phyloP scores from a whole-genome alignment of 768 basidiomycete species.

The Tricholoma saponaceum region DNA sequence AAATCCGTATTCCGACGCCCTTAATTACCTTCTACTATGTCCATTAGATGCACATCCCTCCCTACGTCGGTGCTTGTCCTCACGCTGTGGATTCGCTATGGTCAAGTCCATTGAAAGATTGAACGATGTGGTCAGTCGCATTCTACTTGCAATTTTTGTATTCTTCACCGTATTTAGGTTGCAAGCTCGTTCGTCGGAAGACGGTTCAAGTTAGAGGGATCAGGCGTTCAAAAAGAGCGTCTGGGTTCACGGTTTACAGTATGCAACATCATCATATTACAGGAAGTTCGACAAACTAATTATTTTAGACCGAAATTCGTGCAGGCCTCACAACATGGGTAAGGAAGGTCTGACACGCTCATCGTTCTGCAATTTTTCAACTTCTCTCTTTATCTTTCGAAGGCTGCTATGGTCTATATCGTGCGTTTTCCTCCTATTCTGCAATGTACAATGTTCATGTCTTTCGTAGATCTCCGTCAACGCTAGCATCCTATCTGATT shows the following conservation, averaged over 20 bases:
- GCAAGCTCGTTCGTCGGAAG: constrained; percentile 48
- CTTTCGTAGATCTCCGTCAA: constrained; percentile 74
- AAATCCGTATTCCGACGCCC: background rate
- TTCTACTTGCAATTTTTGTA: background rate
- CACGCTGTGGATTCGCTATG: constrained; percentile 9
- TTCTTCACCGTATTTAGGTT: constrained; percentile 20
- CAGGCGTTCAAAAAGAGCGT: constrained; percentile 59
- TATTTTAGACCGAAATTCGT: constrained; percentile 66
- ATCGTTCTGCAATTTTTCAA: background rate
- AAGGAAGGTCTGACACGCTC: constrained; percentile 21
- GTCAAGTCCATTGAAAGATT: constrained; percentile 18
- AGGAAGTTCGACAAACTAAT: background rate
- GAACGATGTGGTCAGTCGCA: constrained; percentile 24
- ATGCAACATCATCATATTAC: constrained; percentile 5
- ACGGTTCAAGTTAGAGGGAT: constrained; percentile 73
- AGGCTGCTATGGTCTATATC: constrained; percentile 87
- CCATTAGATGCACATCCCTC: background rate
- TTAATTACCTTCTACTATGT: background rate
- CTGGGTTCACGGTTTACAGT: constrained; percentile 60
- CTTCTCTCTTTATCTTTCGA: constrained; percentile 5
- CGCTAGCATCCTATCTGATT: constrained; percentile 68
- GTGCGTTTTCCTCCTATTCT: constrained; percentile 31
- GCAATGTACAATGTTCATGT: background rate
- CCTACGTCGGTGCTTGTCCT: background rate
- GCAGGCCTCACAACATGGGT: constrained; percentile 83